Percentiles rank a stretch among this genome's conserved stretches.
Conservation (phyloP, 176 grass and related monocot species). For the Bolboschoenus planiculmis region DNA sequence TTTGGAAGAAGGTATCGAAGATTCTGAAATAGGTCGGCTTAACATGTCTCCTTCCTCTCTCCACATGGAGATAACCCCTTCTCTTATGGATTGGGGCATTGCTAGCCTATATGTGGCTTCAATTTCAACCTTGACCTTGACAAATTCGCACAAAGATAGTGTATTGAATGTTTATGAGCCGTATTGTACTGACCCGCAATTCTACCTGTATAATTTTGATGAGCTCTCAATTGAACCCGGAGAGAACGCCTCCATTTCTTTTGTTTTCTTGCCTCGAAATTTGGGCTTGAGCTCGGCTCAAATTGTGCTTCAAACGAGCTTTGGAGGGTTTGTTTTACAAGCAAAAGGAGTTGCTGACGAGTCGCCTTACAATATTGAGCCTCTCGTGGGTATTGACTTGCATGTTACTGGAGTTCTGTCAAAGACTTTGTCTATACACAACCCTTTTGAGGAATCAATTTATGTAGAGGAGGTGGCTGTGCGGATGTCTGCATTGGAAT, state of each 20-base stretch:
- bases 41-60: conserved; percentile 37
- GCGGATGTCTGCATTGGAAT: conserved; percentile 68
- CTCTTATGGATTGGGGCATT: conserved; percentile 73
- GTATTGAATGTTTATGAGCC: conserved; percentile 59
- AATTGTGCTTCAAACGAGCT: conserved; percentile 79
- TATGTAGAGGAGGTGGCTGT: conserved; percentile 62
- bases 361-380: conserved; percentile 64
- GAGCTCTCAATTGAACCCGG: conserved; percentile 56
- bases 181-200: conserved; percentile 78
- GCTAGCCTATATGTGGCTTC: conserved; percentile 57
- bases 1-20: conserved; percentile 32
- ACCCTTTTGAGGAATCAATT: conserved; percentile 70
- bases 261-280: conserved; percentile 77
- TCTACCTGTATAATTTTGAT: conserved; percentile 66
- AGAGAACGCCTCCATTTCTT: conserved; percentile 51
- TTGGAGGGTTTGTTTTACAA: conserved; percentile 88
- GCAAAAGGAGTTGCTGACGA: conserved; percentile 57
- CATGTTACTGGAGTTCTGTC: conserved; percentile 38
- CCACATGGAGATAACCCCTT: conserved; percentile 60
- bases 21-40: conserved; percentile 25
- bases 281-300: conserved; percentile 60
- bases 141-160: conserved; percentile 51
- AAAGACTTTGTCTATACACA: conserved; percentile 73
- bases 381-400: conserved; percentile 52
- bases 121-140: conserved; percentile 52